Evolutionary conservation across 2,329 filamentous ascomycete genomes (phyloP).

Genomic region (Neopestalotiopsis rosae): DNA sequence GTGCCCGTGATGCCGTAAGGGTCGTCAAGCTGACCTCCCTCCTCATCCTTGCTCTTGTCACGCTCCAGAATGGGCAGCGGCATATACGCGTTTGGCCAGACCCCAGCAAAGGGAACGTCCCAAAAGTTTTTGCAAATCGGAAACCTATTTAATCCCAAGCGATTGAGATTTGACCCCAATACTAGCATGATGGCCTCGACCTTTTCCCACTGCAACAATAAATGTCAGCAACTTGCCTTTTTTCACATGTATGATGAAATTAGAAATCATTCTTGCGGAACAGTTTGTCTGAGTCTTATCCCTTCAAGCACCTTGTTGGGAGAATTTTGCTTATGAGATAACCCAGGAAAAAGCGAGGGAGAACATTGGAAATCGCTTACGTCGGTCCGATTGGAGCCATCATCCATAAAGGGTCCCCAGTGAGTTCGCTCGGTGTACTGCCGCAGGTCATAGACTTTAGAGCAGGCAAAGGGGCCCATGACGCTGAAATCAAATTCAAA

Average conservation of each 20-base stretch:
- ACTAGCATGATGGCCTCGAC: constrained; percentile 76
- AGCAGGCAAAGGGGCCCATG: constrained; percentile 61
- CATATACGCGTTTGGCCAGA: constrained; percentile 56
- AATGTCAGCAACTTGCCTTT: too few species aligned
- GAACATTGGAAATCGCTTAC: too few species aligned
- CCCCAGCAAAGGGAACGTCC: constrained; percentile 60
- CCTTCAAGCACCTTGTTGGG: too few species aligned
- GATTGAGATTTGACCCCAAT: constrained; percentile 65
- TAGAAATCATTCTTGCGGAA: too few species aligned
- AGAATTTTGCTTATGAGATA: too few species aligned
- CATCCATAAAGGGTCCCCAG: constrained; percentile 76
- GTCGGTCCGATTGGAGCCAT: constrained; percentile 67
- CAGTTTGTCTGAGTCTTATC: too few species aligned
- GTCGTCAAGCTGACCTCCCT: constrained; percentile 60
- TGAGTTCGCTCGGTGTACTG: constrained; percentile 64
- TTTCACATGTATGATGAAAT: too few species aligned
- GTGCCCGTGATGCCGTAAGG: constrained; percentile 75
- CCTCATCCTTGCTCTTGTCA: constrained; percentile 43
- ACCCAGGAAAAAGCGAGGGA: too few species aligned
- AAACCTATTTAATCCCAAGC: constrained; percentile 49
- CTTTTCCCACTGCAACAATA: constrained; percentile 67
- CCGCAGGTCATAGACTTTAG: constrained; percentile 75
- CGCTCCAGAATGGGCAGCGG: constrained; percentile 37
- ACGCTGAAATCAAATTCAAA: background rate
- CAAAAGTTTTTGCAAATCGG: constrained; percentile 58